Evolutionary conservation across 495 filamentous ascomycete species (phyloP).

Genomic region (Penicillium roqueforti): DNA sequence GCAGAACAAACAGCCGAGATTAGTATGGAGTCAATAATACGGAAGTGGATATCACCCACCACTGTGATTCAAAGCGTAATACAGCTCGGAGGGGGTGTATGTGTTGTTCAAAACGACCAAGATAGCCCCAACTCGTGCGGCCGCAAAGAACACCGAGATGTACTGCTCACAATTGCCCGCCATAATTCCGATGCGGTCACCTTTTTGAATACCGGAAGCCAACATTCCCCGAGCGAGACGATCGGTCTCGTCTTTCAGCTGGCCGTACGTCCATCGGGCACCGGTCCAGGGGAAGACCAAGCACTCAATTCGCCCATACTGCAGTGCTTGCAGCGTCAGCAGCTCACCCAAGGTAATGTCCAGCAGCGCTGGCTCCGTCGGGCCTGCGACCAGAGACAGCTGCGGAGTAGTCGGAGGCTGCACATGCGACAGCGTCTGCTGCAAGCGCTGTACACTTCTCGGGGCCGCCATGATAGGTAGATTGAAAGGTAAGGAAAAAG

Average conservation of each 20-base stretch:
- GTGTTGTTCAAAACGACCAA: slow-evolving; percentile 70
- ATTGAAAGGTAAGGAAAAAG: not conserved
- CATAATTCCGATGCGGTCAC: slow-evolving; percentile 66
- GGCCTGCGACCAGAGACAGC: slow-evolving; percentile 55
- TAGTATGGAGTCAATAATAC: slow-evolving; percentile 2
- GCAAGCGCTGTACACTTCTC: slow-evolving; percentile 32
- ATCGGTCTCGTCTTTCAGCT: slow-evolving; percentile 57
- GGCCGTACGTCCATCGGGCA: slow-evolving; percentile 61
- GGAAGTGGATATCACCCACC: slow-evolving; percentile 35
- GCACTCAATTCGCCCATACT: slow-evolving; percentile 56
- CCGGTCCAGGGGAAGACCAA: slow-evolving; percentile 64
- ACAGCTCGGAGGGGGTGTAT: slow-evolving; percentile 60
- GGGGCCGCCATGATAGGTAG: slow-evolving; percentile 26
- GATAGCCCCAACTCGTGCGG: slow-evolving; percentile 60
- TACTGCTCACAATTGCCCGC: slow-evolving; percentile 70
- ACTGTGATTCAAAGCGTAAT: slow-evolving; percentile 60
- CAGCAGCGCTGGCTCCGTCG: slow-evolving; percentile 55
- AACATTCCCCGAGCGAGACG: slow-evolving; percentile 56
- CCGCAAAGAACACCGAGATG: slow-evolving; percentile 64
- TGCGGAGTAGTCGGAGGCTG: slow-evolving; percentile 17
- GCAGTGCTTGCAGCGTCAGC: slow-evolving; percentile 56
- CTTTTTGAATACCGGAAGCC: slow-evolving; percentile 55
- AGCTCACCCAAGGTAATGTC: slow-evolving; percentile 60
- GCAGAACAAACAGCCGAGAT: not conserved
- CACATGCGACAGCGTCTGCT: slow-evolving; percentile 39